Conservation (phyloP, 2,329 filamentous ascomycete species). For the Sphaerulina vaccinii region DNA sequence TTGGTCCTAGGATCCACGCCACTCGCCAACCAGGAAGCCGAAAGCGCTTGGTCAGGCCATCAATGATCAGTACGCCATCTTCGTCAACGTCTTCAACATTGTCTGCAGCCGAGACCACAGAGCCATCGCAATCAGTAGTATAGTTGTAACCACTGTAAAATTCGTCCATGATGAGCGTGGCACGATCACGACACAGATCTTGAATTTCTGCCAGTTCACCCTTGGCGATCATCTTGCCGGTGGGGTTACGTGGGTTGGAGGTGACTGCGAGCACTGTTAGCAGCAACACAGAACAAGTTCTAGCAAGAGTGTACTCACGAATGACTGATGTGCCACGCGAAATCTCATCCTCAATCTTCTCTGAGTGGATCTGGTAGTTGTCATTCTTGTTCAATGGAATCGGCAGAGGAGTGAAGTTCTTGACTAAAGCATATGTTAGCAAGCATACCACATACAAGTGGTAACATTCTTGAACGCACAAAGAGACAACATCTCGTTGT, state of each 20-base stretch:
- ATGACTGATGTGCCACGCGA: slow-evolving; percentile 63
- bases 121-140: slow-evolving; percentile 84
- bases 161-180: slow-evolving; percentile 91
- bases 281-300: neutral
- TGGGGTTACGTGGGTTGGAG: slow-evolving; percentile 93
- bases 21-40: slow-evolving; percentile 94
- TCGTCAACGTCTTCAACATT: slow-evolving; percentile 88
- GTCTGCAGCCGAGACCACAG: slow-evolving; percentile 81
- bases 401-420: slow-evolving; percentile 86
- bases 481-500: slow-evolving; percentile 96
- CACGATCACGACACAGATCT: slow-evolving; percentile 84
- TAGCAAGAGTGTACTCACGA: slow-evolving; percentile 21
- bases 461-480: neutral
- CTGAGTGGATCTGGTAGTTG: slow-evolving; percentile 87
- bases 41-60: slow-evolving; percentile 95
- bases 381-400: slow-evolving; percentile 82
- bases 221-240: slow-evolving; percentile 80
- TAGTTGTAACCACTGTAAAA: slow-evolving; percentile 97
- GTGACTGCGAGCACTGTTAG: slow-evolving; percentile 54
- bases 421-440: slow-evolving; percentile 48
- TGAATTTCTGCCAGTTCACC: slow-evolving; percentile 87
- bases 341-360: slow-evolving; percentile 76
- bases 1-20: slow-evolving; percentile 86
- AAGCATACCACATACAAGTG: neutral
- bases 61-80: slow-evolving; percentile 83